These are phyloP conservation scores for Bruguiera sexangula DNA, from an alignment of 345 rosid species.

Conservation along the genomic window DNA sequence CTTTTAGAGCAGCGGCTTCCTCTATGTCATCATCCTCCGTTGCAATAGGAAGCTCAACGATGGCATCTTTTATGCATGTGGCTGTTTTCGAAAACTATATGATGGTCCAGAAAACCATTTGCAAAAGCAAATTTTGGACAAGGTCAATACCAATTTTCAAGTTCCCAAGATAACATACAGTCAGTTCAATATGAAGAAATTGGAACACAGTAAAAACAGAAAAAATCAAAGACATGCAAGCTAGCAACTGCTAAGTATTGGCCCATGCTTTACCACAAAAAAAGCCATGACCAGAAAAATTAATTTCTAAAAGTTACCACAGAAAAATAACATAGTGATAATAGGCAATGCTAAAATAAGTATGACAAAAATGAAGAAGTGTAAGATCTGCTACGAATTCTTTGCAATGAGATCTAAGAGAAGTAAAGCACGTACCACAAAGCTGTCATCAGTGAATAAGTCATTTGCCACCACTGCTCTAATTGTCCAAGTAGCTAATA, in stretches of 20 bases:
- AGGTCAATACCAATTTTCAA: background rate
- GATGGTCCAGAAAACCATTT: background rate
- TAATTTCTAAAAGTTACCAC: background rate
- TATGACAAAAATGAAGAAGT: background rate
- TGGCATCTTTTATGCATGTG: conserved; percentile 53
- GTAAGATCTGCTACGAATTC: background rate
- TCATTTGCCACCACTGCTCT: conserved; percentile 89
- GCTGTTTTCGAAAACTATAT: conserved; percentile 80
- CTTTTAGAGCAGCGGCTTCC: conserved; percentile 69
- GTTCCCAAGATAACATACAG: background rate
- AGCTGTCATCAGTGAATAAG: conserved; percentile 91
- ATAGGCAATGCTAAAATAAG: background rate
- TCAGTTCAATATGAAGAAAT: background rate
- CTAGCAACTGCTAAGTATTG: background rate
- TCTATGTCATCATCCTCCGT: conserved; percentile 68
- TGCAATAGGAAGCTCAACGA: conserved; percentile 66
- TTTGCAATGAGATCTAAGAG: background rate
- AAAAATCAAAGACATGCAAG: background rate
- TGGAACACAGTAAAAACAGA: background rate
- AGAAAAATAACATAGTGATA: background rate
- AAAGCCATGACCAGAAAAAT: background rate
- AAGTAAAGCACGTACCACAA: conserved; percentile 57
- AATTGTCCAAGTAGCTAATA: conserved; percentile 60
- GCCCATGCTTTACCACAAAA: background rate
- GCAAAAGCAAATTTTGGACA: background rate